Base-by-base conservation (phyloP, 768 basidiomycete species). In the Tylopilus sp. region DNA sequence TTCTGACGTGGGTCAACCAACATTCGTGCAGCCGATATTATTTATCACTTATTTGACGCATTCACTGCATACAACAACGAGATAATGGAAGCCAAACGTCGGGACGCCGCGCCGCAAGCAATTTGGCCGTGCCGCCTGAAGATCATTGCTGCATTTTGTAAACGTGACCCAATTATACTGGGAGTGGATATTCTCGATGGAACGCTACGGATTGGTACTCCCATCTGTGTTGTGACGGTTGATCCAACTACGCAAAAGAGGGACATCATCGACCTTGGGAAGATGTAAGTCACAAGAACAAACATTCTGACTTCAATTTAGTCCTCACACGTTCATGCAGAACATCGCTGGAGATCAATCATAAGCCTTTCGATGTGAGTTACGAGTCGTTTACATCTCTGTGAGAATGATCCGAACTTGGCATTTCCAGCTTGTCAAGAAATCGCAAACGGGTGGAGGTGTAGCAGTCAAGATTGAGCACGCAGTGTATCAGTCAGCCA, bases 381-480 rank as follows among this genome's bases (percentile, higher is more conserved):
- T 18, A 6, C 12, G 17, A 40, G 5, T 28, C 4, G 17, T 30
- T 23, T 48, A 1, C 21, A 3, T 40, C 40, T 20, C 12, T 36
- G 13, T 46, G 22, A 7, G n/a, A 10, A 39, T 41, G 23, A 42
- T 20, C 12, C 17, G 51, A 26, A n/a, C 45, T 47, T 47, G 48
- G 23, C 25, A 17, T 44, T 6, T 62, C 18, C 60, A 92, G 90
- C 76, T 91, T 23, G 81, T 98, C 60, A 98, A 97, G 75, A 95
- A 91, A 71, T 77, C 85, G 2, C 93, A 98, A 69, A 85, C 91
- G n/a, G 95, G 93, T 61, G 95, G 80, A 43, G 95, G 97, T 64
- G 95, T 98, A 13, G 95, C 97, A 0, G 90, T 98, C 60, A 99
- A 98, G 79, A 98, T 98, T 53, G 97, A 98, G 69, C 90, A 95